phyloP scores from a whole-genome alignment of 1,284 basidiomycete species.

The Ustilago xerochloae region DNA sequence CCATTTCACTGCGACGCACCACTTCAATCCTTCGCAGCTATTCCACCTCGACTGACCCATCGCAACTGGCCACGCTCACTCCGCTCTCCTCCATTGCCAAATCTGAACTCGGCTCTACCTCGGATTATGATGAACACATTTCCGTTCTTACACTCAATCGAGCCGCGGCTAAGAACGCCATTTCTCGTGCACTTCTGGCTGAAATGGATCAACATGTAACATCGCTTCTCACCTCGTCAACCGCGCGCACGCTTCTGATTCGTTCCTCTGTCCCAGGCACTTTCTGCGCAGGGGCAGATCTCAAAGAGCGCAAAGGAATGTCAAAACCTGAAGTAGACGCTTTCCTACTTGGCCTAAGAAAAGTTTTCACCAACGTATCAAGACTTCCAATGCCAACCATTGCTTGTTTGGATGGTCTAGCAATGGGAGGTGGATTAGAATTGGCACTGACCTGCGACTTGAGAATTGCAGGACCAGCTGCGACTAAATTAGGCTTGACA shows the following conservation, averaged over 20 bases:
- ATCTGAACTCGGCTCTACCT: conserved; percentile 19
- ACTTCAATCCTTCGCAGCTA: conserved; percentile 24
- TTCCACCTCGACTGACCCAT: conserved; percentile 26
- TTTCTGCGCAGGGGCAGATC: conserved; percentile 87
- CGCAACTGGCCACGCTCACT: conserved; percentile 27
- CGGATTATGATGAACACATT: conserved; percentile 58
- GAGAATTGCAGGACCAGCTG: conserved; percentile 77
- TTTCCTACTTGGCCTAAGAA: conserved; percentile 82
- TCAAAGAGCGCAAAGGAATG: conserved; percentile 84
- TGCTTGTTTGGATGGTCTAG: conserved; percentile 90
- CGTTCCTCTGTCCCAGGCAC: conserved; percentile 43
- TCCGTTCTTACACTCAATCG: conserved; percentile 76
- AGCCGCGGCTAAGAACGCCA: conserved; percentile 87
- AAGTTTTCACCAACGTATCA: conserved; percentile 80
- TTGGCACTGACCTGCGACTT: conserved; percentile 87
- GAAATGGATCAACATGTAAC: conserved; percentile 76
- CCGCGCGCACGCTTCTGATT: conserved; percentile 45
- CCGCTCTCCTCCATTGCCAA: conserved; percentile 26
- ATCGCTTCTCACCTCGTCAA: conserved; percentile 66
- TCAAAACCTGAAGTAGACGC: conserved; percentile 74
- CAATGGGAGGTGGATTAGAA: conserved; percentile 90
- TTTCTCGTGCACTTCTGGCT: conserved; percentile 79
- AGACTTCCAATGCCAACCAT: conserved; percentile 86
- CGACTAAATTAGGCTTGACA: conserved; percentile 83
- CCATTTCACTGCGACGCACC: conserved; percentile 7